A percentile compares a stretch with the other conserved stretches of the same genome.
These are phyloP conservation scores for Rhinocladiella mackenziei DNA, from an alignment of 2,329 filamentous ascomycete genomes.

Conservation along the genomic window DNA sequence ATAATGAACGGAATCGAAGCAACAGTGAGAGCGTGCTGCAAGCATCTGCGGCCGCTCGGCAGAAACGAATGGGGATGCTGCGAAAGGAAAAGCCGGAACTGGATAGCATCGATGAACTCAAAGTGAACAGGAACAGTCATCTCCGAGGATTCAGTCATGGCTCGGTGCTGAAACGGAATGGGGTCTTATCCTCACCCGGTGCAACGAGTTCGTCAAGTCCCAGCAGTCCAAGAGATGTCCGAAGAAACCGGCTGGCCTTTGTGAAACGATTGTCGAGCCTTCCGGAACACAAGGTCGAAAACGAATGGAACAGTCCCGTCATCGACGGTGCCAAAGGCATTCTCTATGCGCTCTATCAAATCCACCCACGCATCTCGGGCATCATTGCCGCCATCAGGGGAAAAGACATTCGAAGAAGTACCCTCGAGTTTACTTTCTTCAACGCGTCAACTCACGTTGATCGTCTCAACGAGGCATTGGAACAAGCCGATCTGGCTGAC, in stretches of 20 bases:
- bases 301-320: conserved; percentile 46
- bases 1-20: conserved; percentile 57
- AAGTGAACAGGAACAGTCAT: conserved; percentile 51
- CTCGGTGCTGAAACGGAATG: conserved; percentile 45
- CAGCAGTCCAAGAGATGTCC: conserved; percentile 42
- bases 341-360: conserved; percentile 52
- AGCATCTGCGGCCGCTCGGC: conserved; percentile 44
- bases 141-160: conserved; percentile 57
- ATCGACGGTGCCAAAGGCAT: conserved; percentile 55
- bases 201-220: conserved; percentile 41
- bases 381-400: conserved; percentile 47
- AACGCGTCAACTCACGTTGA: conserved; percentile 55
- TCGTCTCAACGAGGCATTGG: conserved; percentile 53
- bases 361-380: conserved; percentile 46
- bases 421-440: conserved; percentile 54
- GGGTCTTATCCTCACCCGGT: conserved; percentile 32
- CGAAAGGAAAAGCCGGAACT: conserved; percentile 55
- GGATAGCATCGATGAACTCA: conserved; percentile 50
- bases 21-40: conserved; percentile 59
- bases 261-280: conserved; percentile 54
- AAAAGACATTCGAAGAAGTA: conserved; percentile 44
- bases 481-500: conserved; percentile 47
- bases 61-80: conserved; percentile 59
- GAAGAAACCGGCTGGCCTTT: conserved; percentile 41
- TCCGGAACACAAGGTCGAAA: conserved; percentile 52